Percentiles rank a stretch among this genome's conserved stretches.
Conservation (phyloP, 305 asterid species). For the Striga hermonthica region DNA sequence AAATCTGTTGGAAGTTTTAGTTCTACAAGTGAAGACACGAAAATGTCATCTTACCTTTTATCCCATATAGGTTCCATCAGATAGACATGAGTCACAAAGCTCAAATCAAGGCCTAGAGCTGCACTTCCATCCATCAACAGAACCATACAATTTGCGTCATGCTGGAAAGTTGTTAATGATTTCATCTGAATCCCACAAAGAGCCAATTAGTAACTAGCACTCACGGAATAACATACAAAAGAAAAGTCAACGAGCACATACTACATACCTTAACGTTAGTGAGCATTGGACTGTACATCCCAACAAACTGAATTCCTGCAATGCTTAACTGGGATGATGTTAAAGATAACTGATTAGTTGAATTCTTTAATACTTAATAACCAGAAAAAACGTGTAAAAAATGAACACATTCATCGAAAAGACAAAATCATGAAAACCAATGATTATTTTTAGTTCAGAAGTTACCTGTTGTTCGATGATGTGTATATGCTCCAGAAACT, state of each 20-base stretch:
- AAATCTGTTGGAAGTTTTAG: neutral
- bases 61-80: constrained; percentile 99
- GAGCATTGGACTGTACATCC: constrained; percentile 96
- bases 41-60: constrained; percentile 59
- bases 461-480: constrained; percentile 89
- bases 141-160: constrained; percentile 83
- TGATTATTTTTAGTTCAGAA: constrained; percentile 29
- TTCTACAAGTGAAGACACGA: constrained; percentile 14
- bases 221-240: constrained; percentile 22
- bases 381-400: too few relatives aligned
- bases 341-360: constrained; percentile 29
- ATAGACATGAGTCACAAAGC: constrained; percentile 90
- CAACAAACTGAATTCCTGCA: constrained; percentile 74
- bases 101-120: constrained; percentile 96
- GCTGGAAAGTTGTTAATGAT: constrained; percentile 78
- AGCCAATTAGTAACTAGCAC: constrained; percentile 32
- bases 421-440: constrained; percentile 25
- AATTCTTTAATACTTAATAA: too few relatives aligned
- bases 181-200: constrained; percentile 57
- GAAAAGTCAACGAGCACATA: constrained; percentile 28
- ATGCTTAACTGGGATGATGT: constrained; percentile 52
- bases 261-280: constrained; percentile 68
- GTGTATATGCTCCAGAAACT: constrained; percentile 97
- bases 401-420: neutral
- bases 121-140: constrained; percentile 99